Evolutionary conservation across 306 rosid species (phyloP), one percentile per base, ranked within the genome.

Genomic region (Medicago lupulina): DNA sequence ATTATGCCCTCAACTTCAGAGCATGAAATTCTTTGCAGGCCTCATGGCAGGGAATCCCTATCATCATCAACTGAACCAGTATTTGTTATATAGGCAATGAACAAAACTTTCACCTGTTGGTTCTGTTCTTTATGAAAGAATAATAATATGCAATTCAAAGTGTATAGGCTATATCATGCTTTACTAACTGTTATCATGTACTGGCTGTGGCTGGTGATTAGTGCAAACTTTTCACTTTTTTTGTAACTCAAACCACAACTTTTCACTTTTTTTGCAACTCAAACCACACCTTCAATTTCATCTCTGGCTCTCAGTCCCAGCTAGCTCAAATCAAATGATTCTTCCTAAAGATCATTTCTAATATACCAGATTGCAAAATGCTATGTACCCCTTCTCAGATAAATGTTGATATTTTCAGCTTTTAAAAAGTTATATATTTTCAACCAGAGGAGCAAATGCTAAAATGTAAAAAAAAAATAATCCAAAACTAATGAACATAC

Each of bases 11-110:
- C 77, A 1, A 82, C 85, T 65, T 87, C 80, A 8, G 87, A 84
- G 44, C 89, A 86, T 67, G 68, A 84, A 78, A 72, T 28, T 51
- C 96, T 90, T 25, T 65, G 71, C 49, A 84, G 18, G 34, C 89
- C 92, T 57, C 96, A 89, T 67, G 80, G 86, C 66, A 90, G 97
- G 67, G 88, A 82, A 25, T 83, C 89, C 5, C 36, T 83, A 36
- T 85, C 89, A 5, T n/a, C 77, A 7, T 15, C 79, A 8, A 11
- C 65, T 51, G 7, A 18, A 1, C 47, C 49, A 8, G 15, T 34
- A 8, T 60, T 36, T 60, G 80, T 78, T 10, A 66, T 66, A 12
- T 69, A 73, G 71, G 31, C 31, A 28, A 28, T 57, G 18, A 60
- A 21, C 43, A 50, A 63, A 46, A 44, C 8, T 9, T 5, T 53